These are phyloP conservation scores for Cinchona pubescens DNA, from an alignment of 257 asterid species.

Conservation along the genomic window DNA sequence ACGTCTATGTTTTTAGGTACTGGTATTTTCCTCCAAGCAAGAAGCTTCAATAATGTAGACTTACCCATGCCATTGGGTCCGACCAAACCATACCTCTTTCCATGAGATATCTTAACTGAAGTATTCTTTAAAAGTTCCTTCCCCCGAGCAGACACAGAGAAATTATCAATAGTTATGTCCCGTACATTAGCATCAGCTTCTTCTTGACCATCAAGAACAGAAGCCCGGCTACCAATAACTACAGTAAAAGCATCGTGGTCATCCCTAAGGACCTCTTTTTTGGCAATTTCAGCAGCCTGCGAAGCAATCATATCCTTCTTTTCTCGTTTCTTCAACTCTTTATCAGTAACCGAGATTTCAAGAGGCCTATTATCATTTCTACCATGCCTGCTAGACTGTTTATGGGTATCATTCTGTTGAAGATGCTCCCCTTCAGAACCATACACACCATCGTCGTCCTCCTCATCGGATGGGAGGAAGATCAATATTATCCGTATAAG, in stretches of 20 bases:
- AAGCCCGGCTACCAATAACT: slow-evolving; percentile 19
- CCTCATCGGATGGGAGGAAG: slow-evolving; percentile 34
- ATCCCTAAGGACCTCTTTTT: slow-evolving; percentile 26
- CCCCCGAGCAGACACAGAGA: slow-evolving; percentile 28
- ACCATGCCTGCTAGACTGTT: slow-evolving; percentile 4
- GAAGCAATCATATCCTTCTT: slow-evolving; percentile 23
- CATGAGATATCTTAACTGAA: slow-evolving; percentile 30
- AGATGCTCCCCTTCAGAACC: slow-evolving; percentile 7
- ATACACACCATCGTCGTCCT: slow-evolving; percentile 12
- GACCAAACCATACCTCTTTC: slow-evolving; percentile 31
- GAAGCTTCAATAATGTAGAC: slow-evolving; percentile 24
- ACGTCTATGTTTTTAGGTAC: slow-evolving; percentile 26
- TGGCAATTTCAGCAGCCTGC: slow-evolving; percentile 20
- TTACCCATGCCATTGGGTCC: slow-evolving; percentile 34
- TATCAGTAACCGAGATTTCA: slow-evolving; percentile 14
- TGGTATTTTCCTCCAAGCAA: slow-evolving; percentile 26
- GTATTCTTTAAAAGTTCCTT: slow-evolving; percentile 33
- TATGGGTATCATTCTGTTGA: not conserved
- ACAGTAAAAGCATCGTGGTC: slow-evolving; percentile 30
- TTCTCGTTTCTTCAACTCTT: slow-evolving; percentile 28
- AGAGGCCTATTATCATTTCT: slow-evolving; percentile 16
- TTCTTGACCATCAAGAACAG: slow-evolving; percentile 27
- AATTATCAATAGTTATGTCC: slow-evolving; percentile 16
- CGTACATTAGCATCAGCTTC: slow-evolving; percentile 25
- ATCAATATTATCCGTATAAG: slow-evolving; percentile 23